Evolutionary conservation across 495 filamentous ascomycete species (phyloP), one percentile per base, ranked within the genome.

Genomic region (Cercophora scortea): DNA sequence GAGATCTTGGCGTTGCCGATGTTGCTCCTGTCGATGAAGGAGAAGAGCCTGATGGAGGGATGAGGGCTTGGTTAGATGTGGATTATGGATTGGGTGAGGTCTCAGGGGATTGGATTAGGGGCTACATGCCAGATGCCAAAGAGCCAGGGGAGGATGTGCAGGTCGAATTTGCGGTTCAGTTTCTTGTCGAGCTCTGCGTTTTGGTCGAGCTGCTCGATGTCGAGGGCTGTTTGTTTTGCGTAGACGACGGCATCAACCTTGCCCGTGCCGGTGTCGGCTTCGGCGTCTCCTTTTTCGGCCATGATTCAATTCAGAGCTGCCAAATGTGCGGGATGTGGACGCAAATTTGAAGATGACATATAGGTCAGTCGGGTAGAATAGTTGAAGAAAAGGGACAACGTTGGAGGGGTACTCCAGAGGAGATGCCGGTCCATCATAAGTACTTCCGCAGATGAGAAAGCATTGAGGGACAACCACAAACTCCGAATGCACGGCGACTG

Each of bases 21-120:
- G 50, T 79, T 79, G 59, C 58, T 66, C 32, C 75, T 64, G 53
- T 81, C 77, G 40, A 81, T 78, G 62, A 76, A 78, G 33, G 73
- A 69, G n/a, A 76, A 62, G 34, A 78, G 68, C 63, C 61, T 57
- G 32, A 15, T 8, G 11, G 38, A 3, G 10, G 38, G 38, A 3
- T 11, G 38, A 3, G 38, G 41, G 11, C 17, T 4, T 16, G 11
- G 41, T 42, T 42, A 42, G 41, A 11, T 8, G 10, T 16, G 15
- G 8, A 43, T 10, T 16, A 1, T 25, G 16, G 16, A 32, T 11
- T 41, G 39, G 13, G 35, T 32, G 8, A 36, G 19, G 16, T 18
- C 11, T n/a, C 41, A 13, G 25, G 6, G 36, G 36, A 49, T 8
- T 15, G 13, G 6, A 34, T 41, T 6, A 15, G 36, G 16, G 32